Base-by-base conservation (phyloP, 2,329 filamentous ascomycete genomes). In the Neoarthrinium moseri region DNA sequence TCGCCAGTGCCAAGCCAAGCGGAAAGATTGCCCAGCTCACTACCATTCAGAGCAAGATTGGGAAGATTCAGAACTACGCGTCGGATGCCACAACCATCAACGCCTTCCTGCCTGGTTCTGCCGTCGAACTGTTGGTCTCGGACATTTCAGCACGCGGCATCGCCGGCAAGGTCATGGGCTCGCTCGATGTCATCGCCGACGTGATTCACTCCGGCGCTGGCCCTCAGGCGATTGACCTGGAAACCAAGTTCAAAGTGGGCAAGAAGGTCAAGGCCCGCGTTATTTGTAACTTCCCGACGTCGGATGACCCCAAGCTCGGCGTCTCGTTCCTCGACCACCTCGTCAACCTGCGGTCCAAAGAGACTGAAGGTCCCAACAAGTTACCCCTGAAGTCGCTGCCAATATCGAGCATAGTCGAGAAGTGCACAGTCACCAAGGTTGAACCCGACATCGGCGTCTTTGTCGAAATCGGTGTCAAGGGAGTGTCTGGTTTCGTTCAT, bases 271-370 rank as follows among this genome's bases (percentile, higher is more conserved):
- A 89, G 68, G 91, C 84, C 3, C 84, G 95, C 59, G 79, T 99
- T 30, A 86, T 96, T 46, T 96, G 86, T 71, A 95, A 85, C 26
- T 94, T 95, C 60, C 89, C 91, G 0, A 78, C 81, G 2, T 79
- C 87, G 5, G 88, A 91, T 41, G 80, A 84, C 11, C 87, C 85
- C 53, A 96, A 95, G 68, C 71, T 99, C 17, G 91, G 91, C 22
- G 81, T 97, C 46, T 96, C 94, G 3, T 62, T 97, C 24, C 76
- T 97, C 15, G 86, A 91, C n/a, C 91, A 97, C 61, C 74, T 96
- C 35, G 67, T 88, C 29, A 78, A 83, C 4, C 74, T 96, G 51
- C 61, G 68, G 38, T 61, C 68, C 10, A 78, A 78, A 56, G 63
- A 57, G 10, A 62, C 68, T 15, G 61, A 77, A 56, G 67, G 75